Evolutionary conservation across 2,329 filamentous ascomycete species (phyloP).

Genomic region (Aspergillus costaricaensis): DNA sequence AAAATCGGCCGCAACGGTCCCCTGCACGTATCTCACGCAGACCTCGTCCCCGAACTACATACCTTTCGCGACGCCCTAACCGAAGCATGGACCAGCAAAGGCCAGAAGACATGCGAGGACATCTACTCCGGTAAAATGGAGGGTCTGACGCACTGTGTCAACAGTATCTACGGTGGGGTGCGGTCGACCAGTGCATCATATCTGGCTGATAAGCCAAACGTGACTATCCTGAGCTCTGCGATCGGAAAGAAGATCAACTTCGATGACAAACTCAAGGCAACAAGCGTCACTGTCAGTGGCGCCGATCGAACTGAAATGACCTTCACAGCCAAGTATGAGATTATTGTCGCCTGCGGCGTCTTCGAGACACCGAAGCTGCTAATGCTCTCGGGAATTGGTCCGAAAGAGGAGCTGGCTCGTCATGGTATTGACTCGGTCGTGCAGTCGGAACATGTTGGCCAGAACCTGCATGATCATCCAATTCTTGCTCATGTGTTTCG

Average conservation of each 20-base stretch:
- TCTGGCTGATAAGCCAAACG: background rate
- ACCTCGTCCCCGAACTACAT: background rate
- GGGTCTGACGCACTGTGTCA: conserved; percentile 4
- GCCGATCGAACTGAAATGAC: background rate
- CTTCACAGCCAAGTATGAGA: background rate
- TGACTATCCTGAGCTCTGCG: background rate
- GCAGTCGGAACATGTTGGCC: background rate
- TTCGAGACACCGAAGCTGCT: conserved; percentile 9
- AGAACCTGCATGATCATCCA: conserved; percentile 1
- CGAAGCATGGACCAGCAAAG: background rate
- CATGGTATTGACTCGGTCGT: background rate
- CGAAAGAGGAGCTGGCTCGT: background rate
- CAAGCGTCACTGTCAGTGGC: background rate
- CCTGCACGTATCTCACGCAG: conserved; percentile 1
- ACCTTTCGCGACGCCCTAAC: background rate
- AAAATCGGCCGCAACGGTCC: conserved; percentile 1
- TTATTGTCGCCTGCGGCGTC: conserved; percentile 6
- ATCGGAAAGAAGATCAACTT: conserved; percentile 1
- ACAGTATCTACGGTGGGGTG: background rate
- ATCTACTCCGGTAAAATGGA: conserved; percentile 3
- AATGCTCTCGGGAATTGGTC: conserved; percentile 7
- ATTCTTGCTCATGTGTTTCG: background rate
- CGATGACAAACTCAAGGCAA: background rate
- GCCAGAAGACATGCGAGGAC: background rate
- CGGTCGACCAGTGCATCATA: background rate